A percentile compares a stretch with the other conserved stretches of the same genome.
These are phyloP conservation scores for Komagataella phaffii DNA, from an alignment of 805 yeast species.

Conservation along the genomic window DNA sequence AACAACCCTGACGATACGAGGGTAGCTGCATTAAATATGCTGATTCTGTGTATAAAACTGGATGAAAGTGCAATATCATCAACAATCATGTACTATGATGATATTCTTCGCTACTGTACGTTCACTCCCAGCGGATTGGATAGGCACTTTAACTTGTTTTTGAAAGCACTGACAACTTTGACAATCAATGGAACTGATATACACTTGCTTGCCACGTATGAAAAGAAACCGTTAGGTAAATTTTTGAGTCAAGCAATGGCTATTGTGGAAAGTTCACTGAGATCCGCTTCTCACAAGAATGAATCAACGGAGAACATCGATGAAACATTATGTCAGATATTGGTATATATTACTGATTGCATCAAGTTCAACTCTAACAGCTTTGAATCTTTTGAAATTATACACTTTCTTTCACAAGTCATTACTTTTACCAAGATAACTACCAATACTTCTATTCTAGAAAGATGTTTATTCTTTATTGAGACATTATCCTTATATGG, in stretches of 20 bases:
- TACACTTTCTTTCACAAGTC: conserved; percentile 3
- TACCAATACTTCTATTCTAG: conserved; percentile 4
- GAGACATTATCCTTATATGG: conserved; percentile 6
- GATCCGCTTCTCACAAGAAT: neutral
- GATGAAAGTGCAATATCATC: conserved; percentile 34
- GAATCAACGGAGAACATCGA: neutral
- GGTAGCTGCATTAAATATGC: conserved; percentile 35
- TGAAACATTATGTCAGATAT: neutral
- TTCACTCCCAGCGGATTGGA: conserved; percentile 12
- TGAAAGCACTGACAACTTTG: conserved; percentile 35
- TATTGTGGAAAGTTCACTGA: neutral
- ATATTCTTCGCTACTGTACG: conserved; percentile 32
- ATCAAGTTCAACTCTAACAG: conserved; percentile 10
- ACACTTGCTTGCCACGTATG: neutral
- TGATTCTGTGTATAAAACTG: conserved; percentile 39
- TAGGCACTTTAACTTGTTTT: conserved; percentile 19
- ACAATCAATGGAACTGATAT: conserved; percentile 21
- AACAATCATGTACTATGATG: conserved; percentile 43
- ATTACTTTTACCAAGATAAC: conserved; percentile 7
- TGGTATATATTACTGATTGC: conserved; percentile 8
- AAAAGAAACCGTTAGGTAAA: neutral
- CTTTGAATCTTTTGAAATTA: conserved; percentile 7
- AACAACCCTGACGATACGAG: conserved; percentile 20
- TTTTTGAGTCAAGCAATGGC: neutral
- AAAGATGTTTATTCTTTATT: conserved; percentile 6